Conservation (phyloP, 2,329 filamentous ascomycete genomes). For the Trichophyton benhamiae region DNA sequence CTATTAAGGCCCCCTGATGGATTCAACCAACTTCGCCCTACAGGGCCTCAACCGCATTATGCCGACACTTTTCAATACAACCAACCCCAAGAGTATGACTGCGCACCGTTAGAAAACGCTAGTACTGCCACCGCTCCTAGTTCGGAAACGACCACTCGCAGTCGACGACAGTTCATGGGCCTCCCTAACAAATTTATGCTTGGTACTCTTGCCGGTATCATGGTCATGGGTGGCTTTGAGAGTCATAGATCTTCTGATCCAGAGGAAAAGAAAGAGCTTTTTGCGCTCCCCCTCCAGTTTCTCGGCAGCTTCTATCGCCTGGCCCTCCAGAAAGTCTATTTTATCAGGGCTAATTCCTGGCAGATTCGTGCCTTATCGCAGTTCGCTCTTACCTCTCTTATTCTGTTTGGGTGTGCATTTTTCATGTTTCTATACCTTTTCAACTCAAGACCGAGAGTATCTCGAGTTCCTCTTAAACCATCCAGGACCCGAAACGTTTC, state of each 20-base stretch:
- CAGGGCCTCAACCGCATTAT: constrained; percentile 24
- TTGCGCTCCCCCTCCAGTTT: constrained; percentile 50
- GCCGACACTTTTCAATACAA: constrained; percentile 22
- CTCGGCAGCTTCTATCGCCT: constrained; percentile 31
- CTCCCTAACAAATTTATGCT: constrained; percentile 71
- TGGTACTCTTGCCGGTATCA: constrained; percentile 78
- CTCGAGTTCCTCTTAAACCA: constrained; percentile 23
- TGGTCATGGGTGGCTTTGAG: constrained; percentile 75
- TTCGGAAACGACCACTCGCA: constrained; percentile 26
- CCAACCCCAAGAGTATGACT: constrained; percentile 21
- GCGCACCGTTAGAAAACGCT: constrained; percentile 11
- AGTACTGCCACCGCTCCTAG: constrained; percentile 21
- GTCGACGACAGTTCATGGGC: constrained; percentile 29
- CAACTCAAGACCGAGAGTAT: constrained; percentile 45
- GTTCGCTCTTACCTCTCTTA: constrained; percentile 39
- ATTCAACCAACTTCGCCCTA: constrained; percentile 31
- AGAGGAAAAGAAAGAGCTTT: constrained; percentile 44
- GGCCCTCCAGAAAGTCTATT: constrained; percentile 17
- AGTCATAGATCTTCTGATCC: constrained; percentile 44
- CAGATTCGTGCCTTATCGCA: constrained; percentile 28
- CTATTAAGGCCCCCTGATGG: constrained; percentile 34
- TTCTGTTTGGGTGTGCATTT: constrained; percentile 45
- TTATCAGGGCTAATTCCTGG: constrained; percentile 21
- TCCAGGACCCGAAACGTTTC: constrained; percentile 22
- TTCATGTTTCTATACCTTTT: constrained; percentile 45